Base-by-base conservation (phyloP, 805 yeast genomes). In the Huiozyma sinensis region DNA sequence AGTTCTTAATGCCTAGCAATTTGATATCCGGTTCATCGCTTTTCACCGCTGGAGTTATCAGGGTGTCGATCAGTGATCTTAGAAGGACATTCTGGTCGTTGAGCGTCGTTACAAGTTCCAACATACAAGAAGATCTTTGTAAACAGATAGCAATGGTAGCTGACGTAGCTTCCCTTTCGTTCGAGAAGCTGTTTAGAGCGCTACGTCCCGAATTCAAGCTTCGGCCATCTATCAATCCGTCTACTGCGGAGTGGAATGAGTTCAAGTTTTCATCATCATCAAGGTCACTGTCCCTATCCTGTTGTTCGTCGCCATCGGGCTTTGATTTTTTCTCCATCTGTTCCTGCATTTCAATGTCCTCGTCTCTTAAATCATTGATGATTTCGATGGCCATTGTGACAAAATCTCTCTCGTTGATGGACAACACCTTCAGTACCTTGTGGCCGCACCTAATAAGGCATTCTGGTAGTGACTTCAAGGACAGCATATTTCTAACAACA, bases 311-410 rank as follows among this genome's bases (percentile, higher is more conserved):
- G 27, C 43, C 49, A 1, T 52, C 52, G n/a, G 40, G 32, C 43
- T 47, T 40, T 40, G 42, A 40, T 44, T 35, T 39, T 34, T 48
- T 50, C 43, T 57, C 59, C 42, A 47, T 58, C 35, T 47, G 44
- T 45, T 60, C 68, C 41, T 66, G 71, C 32, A 54, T 62, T 39
- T 67, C 74, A 36, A 65, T 58, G 30, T 71, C 74, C 7, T 79
- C 71, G 60, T 88, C 96, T 58, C 86, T 75, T 41, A 89, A 70
- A 67, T 89, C 97, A 36, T 86, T 79, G 34, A 88, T 79, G 12
- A 87, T 76, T 68, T 90, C 97, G n/a, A 83, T 76, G 13, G 83
- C 72, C 77, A 87, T 81, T 33, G 84, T 77, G 28, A 85, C 76
- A 58, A 89, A 89, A 66, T 90, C 95, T 44, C 80, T 75, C 54